Percentiles rank a stretch among this genome's conserved stretches.
These are phyloP conservation scores for Mycogone perniciosa DNA, from an alignment of 2,329 filamentous ascomycete species.

Conservation along the genomic window DNA sequence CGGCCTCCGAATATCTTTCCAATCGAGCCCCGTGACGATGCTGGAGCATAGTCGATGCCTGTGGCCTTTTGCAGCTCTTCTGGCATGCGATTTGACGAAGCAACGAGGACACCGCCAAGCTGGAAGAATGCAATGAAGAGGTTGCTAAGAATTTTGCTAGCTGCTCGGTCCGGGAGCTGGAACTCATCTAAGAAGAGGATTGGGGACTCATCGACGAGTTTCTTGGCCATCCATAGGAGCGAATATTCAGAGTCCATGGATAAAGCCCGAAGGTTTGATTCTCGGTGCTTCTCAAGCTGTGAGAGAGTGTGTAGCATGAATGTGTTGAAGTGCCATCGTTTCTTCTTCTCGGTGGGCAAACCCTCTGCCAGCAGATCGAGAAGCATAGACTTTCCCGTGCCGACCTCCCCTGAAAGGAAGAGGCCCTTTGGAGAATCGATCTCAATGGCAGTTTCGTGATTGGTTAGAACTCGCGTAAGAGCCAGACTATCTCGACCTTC, in stretches of 20 bases:
- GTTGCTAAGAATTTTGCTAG: slow-evolving; percentile 72
- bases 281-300: slow-evolving; percentile 61
- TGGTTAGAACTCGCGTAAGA: slow-evolving; percentile 61
- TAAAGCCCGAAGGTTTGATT: slow-evolving; percentile 20
- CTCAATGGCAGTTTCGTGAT: slow-evolving; percentile 63
- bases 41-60: slow-evolving; percentile 59
- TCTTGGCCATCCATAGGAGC: slow-evolving; percentile 65
- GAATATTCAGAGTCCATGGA: slow-evolving; percentile 49
- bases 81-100: slow-evolving; percentile 77
- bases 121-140: slow-evolving; percentile 77
- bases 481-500: slow-evolving; percentile 55
- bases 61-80: slow-evolving; percentile 72
- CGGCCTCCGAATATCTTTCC: slow-evolving; percentile 41
- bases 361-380: slow-evolving; percentile 74
- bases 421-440: slow-evolving; percentile 68
- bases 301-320: slow-evolving; percentile 78
- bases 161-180: slow-evolving; percentile 70
- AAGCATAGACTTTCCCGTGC: slow-evolving; percentile 81
- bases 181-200: slow-evolving; percentile 81
- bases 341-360: slow-evolving; percentile 65
- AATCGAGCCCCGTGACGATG: slow-evolving; percentile 46
- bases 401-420: slow-evolving; percentile 74
- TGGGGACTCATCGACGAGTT: slow-evolving; percentile 67
- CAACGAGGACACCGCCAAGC: slow-evolving; percentile 71
- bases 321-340: slow-evolving; percentile 76